Percentiles rank a stretch among this genome's conserved stretches.
phyloP scores from a whole-genome alignment of 345 rosid genomes.

The Populus deltoides region DNA sequence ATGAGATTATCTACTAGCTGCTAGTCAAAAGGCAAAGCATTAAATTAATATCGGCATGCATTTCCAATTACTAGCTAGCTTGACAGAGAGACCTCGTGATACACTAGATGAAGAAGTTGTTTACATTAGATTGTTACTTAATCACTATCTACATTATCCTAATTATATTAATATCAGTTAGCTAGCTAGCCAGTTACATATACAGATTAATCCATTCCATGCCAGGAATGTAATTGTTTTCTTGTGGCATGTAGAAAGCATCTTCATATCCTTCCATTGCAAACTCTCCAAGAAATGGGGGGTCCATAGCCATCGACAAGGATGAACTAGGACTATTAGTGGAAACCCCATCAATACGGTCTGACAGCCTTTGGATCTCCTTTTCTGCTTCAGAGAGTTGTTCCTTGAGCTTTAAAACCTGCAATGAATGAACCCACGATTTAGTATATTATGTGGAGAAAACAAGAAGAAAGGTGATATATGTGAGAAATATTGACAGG shows the following conservation, averaged over 20 bases:
- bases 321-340: constrained; percentile 54
- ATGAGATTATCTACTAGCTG: too few relatives aligned
- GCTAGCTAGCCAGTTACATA: background rate
- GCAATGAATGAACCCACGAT: background rate
- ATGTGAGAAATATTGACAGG: background rate
- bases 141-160: constrained; percentile 14
- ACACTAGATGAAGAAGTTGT: background rate
- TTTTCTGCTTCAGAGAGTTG: constrained; percentile 46
- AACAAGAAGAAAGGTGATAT: too few relatives aligned
- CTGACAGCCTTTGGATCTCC: constrained; percentile 48
- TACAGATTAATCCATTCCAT: constrained; percentile 55
- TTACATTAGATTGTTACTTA: constrained; percentile 12
- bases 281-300: constrained; percentile 45
- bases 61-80: background rate
- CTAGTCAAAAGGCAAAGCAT: background rate
- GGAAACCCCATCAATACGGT: constrained; percentile 40
- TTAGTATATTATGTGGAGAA: background rate
- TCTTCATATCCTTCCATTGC: constrained; percentile 42
- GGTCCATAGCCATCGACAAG: constrained; percentile 38
- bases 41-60: background rate
- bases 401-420: constrained; percentile 60
- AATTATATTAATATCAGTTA: background rate
- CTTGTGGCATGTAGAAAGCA: constrained; percentile 42
- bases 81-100: background rate
- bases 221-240: constrained; percentile 34